phyloP scores from a whole-genome alignment of 257 asterid species.

The Verbascum thapsus region DNA sequence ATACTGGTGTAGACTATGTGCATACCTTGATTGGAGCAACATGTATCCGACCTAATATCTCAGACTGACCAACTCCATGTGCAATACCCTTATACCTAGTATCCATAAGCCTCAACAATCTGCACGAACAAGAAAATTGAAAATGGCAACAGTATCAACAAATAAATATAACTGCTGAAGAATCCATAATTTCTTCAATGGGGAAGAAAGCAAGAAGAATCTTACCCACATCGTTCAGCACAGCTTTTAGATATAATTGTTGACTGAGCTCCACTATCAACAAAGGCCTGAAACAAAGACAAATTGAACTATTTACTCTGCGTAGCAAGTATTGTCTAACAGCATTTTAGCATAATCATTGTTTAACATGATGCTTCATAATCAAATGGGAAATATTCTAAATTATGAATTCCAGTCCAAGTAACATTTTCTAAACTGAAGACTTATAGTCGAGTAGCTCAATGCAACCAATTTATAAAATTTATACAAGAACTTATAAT shows the following conservation, averaged over 20 bases:
- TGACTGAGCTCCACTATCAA: constrained; percentile 99
- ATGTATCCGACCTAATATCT: constrained; percentile 93
- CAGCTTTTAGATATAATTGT: constrained; percentile 96
- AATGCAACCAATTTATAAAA: constrained; percentile 1
- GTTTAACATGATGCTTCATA: not conserved
- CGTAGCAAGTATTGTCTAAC: constrained; percentile 5
- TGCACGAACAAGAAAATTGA: constrained; percentile 35
- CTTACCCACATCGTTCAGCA: constrained; percentile 96
- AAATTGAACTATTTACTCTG: constrained; percentile 9
- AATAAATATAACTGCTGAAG: constrained; percentile 23
- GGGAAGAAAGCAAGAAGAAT: constrained; percentile 25
- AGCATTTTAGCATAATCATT: not conserved
- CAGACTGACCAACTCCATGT: constrained; percentile 97
- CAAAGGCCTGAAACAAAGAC: constrained; percentile 77
- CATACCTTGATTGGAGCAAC: constrained; percentile 97
- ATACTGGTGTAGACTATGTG: constrained; percentile 11
- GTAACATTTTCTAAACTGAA: constrained; percentile 5
- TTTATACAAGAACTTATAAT: constrained; percentile 14
- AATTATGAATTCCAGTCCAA: constrained; percentile 2
- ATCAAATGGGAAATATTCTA: constrained; percentile 14
- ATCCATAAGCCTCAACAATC: constrained; percentile 83
- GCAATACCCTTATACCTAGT: constrained; percentile 94
- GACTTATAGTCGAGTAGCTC: constrained; percentile 18
- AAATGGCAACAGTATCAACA: constrained; percentile 14
- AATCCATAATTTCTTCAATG: constrained; percentile 1